These are phyloP conservation scores for Heterobasidion parviporum DNA, from an alignment of 1,284 basidiomycete species.

Conservation along the genomic window DNA sequence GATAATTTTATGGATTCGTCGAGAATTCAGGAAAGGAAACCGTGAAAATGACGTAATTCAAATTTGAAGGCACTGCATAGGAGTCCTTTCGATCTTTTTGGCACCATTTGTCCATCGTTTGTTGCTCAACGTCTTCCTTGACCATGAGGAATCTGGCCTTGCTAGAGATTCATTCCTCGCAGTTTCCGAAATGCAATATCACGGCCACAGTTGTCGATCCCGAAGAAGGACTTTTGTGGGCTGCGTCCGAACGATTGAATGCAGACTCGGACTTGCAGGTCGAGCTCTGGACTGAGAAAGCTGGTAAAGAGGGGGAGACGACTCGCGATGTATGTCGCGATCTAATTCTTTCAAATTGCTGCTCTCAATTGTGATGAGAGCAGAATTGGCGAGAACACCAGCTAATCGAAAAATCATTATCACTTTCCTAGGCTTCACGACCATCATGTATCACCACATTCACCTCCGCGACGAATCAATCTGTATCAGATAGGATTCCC, in stretches of 20 bases:
- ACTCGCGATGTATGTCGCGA: neutral
- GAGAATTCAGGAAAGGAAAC: too few relatives aligned
- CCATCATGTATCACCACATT: conserved; percentile 16
- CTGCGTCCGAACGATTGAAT: conserved; percentile 44
- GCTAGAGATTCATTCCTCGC: too few relatives aligned
- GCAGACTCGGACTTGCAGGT: conserved; percentile 48
- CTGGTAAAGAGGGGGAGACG: conserved; percentile 12
- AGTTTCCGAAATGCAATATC: conserved; percentile 19
- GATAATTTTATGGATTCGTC: too few relatives aligned
- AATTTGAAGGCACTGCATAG: too few relatives aligned
- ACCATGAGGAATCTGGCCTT: too few relatives aligned
- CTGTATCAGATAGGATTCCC: conserved; percentile 7
- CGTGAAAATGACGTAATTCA: too few relatives aligned
- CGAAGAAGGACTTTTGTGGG: conserved; percentile 57
- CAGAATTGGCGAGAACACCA: too few relatives aligned
- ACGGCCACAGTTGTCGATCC: conserved; percentile 54
- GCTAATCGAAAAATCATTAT: too few relatives aligned
- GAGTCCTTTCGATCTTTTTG: too few relatives aligned
- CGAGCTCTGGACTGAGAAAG: conserved; percentile 45
- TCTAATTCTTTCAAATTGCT: neutral
- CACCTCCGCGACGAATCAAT: conserved; percentile 9
- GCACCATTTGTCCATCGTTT: too few relatives aligned
- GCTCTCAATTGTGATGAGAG: too few relatives aligned
- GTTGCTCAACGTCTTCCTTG: too few relatives aligned
- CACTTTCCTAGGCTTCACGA: neutral